Base-by-base conservation (phyloP, 2,329 filamentous ascomycete genomes). In the Beauveria australis region DNA sequence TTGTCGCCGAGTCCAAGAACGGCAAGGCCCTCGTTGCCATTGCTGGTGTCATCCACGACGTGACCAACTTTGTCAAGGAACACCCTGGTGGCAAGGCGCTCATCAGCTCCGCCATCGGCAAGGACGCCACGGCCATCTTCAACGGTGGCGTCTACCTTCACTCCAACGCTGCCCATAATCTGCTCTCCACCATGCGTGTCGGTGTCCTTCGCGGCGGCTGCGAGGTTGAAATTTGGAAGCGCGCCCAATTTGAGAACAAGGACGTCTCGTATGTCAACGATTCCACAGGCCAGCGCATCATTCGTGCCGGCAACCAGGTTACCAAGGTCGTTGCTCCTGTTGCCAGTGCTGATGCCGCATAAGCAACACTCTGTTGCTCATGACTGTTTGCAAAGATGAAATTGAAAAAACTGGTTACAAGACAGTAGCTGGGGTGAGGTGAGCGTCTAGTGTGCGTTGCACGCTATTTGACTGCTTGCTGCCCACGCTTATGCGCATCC, bases 221-320 rank as follows among this genome's bases (percentile, higher is more conserved):
- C 72, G 91, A 94, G 74, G 91, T 95, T 30, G 91, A 95, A 81
- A 92, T 94, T 75, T 95, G 91, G 91, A 94, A 94, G 84, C 87
- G 89, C 47, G 85, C 89, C 61, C 88, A 92, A 74, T 84, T 86
- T 68, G 89, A 92, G 76, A 91, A 89, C 80, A 92, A 93, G 80
- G 89, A 92, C 68, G 82, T 89, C 61, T 85, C 87, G 62, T 87
- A 89, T 66, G 84, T 91, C 73, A 92, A 90, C 73, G 92, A 96
- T 72, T 89, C 86, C 18, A 80, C 85, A 59, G 92, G 92, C 55
- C 83, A 91, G 74, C 87, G 89, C 65, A 92, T 97, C 67, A 84
- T 95, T 70, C 88, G 92, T 65, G 92, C 92, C 66, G 92, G 92
- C 59, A 81, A 85, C 68, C 92, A 97, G 78, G 84, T 90, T 62